A percentile compares a stretch with the other conserved stretches of the same genome.
Conservation (phyloP, 148 eudicot species). For the Rheum nobile region DNA sequence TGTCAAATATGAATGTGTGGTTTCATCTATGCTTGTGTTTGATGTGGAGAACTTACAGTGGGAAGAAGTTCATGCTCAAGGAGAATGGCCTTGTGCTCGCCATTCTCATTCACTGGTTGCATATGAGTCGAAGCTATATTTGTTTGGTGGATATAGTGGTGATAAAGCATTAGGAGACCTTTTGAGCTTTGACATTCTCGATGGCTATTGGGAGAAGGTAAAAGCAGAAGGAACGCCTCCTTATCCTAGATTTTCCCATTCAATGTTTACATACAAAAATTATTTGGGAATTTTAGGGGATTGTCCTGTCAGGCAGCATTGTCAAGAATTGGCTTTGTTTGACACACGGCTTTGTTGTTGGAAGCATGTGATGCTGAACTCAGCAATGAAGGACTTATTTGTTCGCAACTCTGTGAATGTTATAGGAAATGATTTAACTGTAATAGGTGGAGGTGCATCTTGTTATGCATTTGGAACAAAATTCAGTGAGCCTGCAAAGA, state of each 20-base stretch:
- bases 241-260: conserved; percentile 67
- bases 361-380: conserved; percentile 50
- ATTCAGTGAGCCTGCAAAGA: too few species aligned
- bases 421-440: too few species aligned
- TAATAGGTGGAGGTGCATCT: too few species aligned
- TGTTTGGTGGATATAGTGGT: conserved; percentile 84
- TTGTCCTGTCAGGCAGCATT: conserved; percentile 72
- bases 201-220: conserved; percentile 47
- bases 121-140: conserved; percentile 35
- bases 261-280: too few species aligned
- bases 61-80: conserved; percentile 45
- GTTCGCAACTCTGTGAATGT: conserved; percentile 87
- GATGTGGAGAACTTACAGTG: conserved; percentile 42
- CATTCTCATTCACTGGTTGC: conserved; percentile 85
- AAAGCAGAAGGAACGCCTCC: conserved; percentile 44
- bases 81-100: conserved; percentile 66
- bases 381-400: conserved; percentile 51
- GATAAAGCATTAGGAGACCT: conserved; percentile 75
- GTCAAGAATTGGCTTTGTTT: conserved; percentile 53
- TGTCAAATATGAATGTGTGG: too few species aligned
- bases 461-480: too few species aligned
- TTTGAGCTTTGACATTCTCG: conserved; percentile 47
- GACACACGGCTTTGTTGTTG: conserved; percentile 36
- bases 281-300: conserved; percentile 87
- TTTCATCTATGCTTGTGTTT: too few species aligned